Evolutionary conservation across 2,329 filamentous ascomycete species (phyloP).

Genomic region (Microdochium bolleyi): DNA sequence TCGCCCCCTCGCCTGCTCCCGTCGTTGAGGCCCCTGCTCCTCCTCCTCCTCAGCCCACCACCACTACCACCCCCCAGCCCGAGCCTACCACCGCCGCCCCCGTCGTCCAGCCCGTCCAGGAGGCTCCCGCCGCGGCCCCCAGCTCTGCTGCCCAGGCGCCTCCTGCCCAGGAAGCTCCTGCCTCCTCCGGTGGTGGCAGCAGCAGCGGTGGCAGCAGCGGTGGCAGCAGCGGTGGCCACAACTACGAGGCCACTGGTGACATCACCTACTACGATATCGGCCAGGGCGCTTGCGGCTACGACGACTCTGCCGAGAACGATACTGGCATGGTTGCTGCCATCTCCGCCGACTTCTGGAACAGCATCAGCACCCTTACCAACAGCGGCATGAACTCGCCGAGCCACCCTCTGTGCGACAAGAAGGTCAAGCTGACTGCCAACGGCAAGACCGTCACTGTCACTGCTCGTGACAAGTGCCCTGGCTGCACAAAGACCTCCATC

Average conservation of each 20-base stretch:
- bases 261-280: slow-evolving; percentile 70
- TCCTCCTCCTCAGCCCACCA: slow-evolving; percentile 2
- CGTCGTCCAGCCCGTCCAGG: slow-evolving; percentile 8
- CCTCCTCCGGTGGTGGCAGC: slow-evolving; percentile 10
- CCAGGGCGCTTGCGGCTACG: slow-evolving; percentile 58
- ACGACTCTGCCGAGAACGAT: slow-evolving; percentile 47
- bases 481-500: slow-evolving; percentile 48
- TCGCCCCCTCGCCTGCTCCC: neutral
- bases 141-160: neutral
- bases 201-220: no score
- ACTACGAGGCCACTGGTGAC: slow-evolving; percentile 43
- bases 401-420: slow-evolving; percentile 65
- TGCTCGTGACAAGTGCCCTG: slow-evolving; percentile 70
- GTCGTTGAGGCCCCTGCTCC: slow-evolving; percentile 1
- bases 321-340: slow-evolving; percentile 61
- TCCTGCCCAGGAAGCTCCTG: slow-evolving; percentile 3
- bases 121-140: slow-evolving; percentile 5
- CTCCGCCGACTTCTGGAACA: slow-evolving; percentile 38
- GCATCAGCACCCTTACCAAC: slow-evolving; percentile 57
- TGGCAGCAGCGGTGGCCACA: slow-evolving; percentile 13
- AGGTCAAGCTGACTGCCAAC: slow-evolving; percentile 52
- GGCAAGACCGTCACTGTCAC: slow-evolving; percentile 51
- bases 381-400: slow-evolving; percentile 21
- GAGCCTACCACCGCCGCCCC: slow-evolving; percentile 10
- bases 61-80: slow-evolving; percentile 2